Conservation (phyloP, 2,329 filamentous ascomycete species). For the Aschersonia sp. region DNA sequence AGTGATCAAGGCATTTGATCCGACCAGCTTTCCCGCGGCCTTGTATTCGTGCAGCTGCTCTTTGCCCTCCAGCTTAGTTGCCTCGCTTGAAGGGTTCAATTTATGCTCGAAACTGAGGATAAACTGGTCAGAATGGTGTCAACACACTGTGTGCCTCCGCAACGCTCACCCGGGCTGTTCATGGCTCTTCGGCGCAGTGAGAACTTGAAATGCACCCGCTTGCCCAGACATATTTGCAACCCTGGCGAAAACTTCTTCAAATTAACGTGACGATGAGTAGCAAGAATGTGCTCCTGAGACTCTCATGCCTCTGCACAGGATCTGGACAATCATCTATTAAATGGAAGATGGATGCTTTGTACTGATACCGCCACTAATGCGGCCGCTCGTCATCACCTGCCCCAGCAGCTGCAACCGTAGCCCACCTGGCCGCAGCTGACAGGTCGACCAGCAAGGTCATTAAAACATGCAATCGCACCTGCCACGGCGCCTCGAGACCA, state of each 20-base stretch:
- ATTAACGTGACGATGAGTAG: no score
- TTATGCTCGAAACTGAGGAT: conserved; percentile 17
- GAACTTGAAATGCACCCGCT: conserved; percentile 18
- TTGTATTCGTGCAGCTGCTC: conserved; percentile 20
- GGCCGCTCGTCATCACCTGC: not conserved
- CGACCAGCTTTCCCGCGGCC: conserved; percentile 33
- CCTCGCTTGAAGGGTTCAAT: conserved; percentile 23
- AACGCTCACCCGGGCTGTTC: conserved; percentile 19
- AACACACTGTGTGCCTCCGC: not conserved
- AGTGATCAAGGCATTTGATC: conserved; percentile 37
- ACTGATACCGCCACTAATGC: not conserved
- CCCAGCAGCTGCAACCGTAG: not conserved
- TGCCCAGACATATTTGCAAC: conserved; percentile 24
- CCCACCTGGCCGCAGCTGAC: not conserved
- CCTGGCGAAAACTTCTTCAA: not conserved
- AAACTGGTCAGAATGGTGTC: not conserved
- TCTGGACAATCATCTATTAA: no score
- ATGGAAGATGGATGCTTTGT: no score
- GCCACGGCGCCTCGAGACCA: not conserved
- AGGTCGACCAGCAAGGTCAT: not conserved
- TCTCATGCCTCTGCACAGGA: no score
- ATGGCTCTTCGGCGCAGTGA: conserved; percentile 19
- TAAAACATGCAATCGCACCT: not conserved
- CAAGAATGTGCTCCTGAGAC: no score
- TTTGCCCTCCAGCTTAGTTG: conserved; percentile 25